Percentiles rank a stretch among this genome's conserved stretches.
phyloP scores from a whole-genome alignment of 331 rosid species.

The Quercus lobata region DNA sequence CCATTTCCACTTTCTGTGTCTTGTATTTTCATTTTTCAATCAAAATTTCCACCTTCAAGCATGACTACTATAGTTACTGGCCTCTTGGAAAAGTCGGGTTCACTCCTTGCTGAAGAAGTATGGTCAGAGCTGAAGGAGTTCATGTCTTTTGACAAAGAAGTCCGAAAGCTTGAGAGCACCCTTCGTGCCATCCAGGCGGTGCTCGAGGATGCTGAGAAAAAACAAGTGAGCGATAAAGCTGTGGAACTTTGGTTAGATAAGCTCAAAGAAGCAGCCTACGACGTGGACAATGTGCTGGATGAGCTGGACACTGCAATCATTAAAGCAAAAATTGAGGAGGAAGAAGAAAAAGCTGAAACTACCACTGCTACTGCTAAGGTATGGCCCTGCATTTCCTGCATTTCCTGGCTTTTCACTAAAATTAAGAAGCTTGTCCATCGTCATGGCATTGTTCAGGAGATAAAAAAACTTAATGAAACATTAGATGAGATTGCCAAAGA shows the following conservation, averaged over 20 bases:
- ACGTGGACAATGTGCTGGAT: neutral
- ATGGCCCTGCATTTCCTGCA: neutral
- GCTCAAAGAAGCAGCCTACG: neutral
- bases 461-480: no score
- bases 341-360: neutral
- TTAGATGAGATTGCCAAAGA: no score
- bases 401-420: accelerated
- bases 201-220: slow-evolving; percentile 14
- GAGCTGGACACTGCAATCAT: neutral
- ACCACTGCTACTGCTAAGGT: no score
- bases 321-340: neutral
- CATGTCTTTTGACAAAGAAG: no score
- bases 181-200: accelerated
- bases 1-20: no score
- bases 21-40: no score
- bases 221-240: neutral
- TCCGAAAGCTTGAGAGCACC: no score
- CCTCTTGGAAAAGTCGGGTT: no score
- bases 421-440: no score
- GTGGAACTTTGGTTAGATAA: slow-evolving; percentile 3
- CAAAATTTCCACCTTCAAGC: no score
- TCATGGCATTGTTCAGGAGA: accelerated
- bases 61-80: no score
- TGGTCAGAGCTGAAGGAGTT: no score
- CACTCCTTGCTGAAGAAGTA: accelerated